Conservation (phyloP, 2,329 filamentous ascomycete species). For the Fusarium dlaminii region DNA sequence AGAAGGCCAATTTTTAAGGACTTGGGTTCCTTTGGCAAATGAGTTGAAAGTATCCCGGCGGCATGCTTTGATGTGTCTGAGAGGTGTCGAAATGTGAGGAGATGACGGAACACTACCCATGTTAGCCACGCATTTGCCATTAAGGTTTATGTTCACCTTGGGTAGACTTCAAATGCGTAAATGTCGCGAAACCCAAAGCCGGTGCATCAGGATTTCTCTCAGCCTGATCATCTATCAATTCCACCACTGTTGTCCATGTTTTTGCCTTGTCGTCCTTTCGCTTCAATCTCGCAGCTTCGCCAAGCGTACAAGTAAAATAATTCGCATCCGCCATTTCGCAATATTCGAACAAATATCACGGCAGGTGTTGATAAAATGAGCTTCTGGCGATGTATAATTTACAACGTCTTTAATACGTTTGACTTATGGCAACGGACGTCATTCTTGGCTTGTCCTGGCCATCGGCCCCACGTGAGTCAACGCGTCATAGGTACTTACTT, state of each 20-base stretch:
- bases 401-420: too few species aligned
- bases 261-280: slow-evolving; percentile 13
- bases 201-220: slow-evolving; percentile 48
- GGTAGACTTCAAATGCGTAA: slow-evolving; percentile 2
- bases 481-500: neutral
- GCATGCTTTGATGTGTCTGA: slow-evolving; percentile 46
- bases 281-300: slow-evolving; percentile 58
- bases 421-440: neutral
- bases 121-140: neutral
- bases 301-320: slow-evolving; percentile 71
- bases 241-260: slow-evolving; percentile 57
- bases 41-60: slow-evolving; percentile 39
- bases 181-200: slow-evolving; percentile 61
- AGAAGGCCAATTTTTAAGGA: slow-evolving; percentile 54
- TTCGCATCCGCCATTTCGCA: slow-evolving; percentile 46
- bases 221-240: slow-evolving; percentile 61
- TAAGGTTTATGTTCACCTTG: neutral
- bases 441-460: neutral
- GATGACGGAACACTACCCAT: neutral
- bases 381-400: too few species aligned
- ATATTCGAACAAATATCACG: rapidly evolving
- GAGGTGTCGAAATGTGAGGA: slow-evolving; percentile 45
- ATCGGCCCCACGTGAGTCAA: neutral
- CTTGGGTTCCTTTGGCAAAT: neutral
- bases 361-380: rapidly evolving